These are phyloP conservation scores for Phoma sp. DNA, from an alignment of 2,329 filamentous ascomycete species.

Conservation along the genomic window DNA sequence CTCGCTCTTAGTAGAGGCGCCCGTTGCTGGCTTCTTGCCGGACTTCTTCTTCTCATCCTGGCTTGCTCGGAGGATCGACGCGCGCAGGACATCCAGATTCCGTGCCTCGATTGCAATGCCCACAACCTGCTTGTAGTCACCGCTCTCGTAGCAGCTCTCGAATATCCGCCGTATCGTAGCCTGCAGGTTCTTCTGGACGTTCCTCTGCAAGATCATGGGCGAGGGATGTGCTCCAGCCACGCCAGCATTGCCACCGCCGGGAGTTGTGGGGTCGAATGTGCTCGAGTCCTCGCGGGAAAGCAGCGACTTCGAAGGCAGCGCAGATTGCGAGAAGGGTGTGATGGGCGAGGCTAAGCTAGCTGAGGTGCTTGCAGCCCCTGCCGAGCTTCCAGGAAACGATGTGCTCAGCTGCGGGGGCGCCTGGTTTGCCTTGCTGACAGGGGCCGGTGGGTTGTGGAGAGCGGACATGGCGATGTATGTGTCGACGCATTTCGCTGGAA, in stretches of 20 bases:
- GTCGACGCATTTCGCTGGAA: constrained; percentile 86
- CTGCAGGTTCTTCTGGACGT: constrained; percentile 81
- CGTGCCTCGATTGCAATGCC: constrained; percentile 96
- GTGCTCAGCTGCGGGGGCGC: constrained; percentile 76
- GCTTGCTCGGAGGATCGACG: constrained; percentile 87
- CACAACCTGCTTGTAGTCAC: constrained; percentile 92
- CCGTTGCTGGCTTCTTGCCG: constrained; percentile 64
- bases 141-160: constrained; percentile 84
- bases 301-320: constrained; percentile 90
- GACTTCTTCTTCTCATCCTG: constrained; percentile 80
- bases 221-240: constrained; percentile 62
- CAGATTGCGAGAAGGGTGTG: constrained; percentile 93
- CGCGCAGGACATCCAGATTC: constrained; percentile 84
- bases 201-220: constrained; percentile 72
- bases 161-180: constrained; percentile 88
- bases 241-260: constrained; percentile 64
- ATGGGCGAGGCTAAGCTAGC: constrained; percentile 81
- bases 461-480: constrained; percentile 89
- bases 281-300: constrained; percentile 80
- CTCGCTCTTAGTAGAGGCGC: constrained; percentile 71
- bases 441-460: constrained; percentile 62
- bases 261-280: constrained; percentile 64
- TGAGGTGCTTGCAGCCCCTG: constrained; percentile 71
- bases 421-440: constrained; percentile 57
- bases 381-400: constrained; percentile 73